Percentiles rank a stretch among this genome's conserved stretches.
These are phyloP conservation scores for Cornus suecica DNA, from an alignment of 148 eudicot genomes.

Conservation along the genomic window DNA sequence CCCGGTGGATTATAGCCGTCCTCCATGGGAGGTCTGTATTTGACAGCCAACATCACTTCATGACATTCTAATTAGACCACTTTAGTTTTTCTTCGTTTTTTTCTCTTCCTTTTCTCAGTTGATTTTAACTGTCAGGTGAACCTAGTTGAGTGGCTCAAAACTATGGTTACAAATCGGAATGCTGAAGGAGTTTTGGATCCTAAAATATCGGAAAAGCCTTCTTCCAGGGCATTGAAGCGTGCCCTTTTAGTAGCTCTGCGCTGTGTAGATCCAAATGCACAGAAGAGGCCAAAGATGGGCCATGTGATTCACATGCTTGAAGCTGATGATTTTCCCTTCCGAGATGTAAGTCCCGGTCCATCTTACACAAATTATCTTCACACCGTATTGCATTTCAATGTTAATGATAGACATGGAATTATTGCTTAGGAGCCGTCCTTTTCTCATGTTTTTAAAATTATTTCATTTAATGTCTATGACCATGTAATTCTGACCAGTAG, in stretches of 20 bases:
- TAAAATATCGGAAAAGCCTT: constrained; percentile 67
- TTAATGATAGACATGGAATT: not conserved
- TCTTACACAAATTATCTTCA: not conserved
- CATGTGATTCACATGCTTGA: constrained; percentile 91
- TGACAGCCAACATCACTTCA: not conserved
- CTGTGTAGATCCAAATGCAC: constrained; percentile 89
- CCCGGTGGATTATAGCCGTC: constrained; percentile 90
- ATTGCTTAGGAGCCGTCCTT: not conserved
- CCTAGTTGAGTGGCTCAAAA: constrained; percentile 86
- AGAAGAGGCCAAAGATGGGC: constrained; percentile 88
- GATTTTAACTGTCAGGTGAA: constrained; percentile 53
- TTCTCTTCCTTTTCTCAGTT: not conserved
- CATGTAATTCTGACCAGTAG: no score
- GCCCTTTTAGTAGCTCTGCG: constrained; percentile 76
- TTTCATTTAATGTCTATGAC: not conserved
- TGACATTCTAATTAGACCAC: not conserved
- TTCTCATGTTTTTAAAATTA: not conserved
- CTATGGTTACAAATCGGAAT: constrained; percentile 69
- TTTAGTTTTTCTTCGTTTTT: not conserved
- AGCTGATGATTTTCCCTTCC: constrained; percentile 71
- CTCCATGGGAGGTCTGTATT: constrained; percentile 69
- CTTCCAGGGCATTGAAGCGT: constrained; percentile 82
- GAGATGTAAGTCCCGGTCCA: constrained; percentile 53
- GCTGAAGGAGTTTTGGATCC: constrained; percentile 81
- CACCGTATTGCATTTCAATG: not conserved